Evolutionary conservation across 2,329 filamentous ascomycete species (phyloP), one percentile per base, ranked within the genome.

Genomic region (Neurospora sp.): DNA sequence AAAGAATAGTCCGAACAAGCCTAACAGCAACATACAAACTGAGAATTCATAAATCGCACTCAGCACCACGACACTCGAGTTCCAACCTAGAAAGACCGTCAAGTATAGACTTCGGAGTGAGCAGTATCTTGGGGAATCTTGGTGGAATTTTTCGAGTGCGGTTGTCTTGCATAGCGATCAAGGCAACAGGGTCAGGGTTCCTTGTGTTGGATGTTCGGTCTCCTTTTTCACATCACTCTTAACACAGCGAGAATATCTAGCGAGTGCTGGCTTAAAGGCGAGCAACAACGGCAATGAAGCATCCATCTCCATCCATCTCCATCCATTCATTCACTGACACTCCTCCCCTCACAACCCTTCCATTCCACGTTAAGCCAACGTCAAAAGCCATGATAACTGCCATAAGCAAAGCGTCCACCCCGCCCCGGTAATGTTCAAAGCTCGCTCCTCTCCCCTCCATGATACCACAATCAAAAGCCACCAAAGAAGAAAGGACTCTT

Each of bases 401-500:
- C 33, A 17, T 19, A 7, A 67, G 7, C 11, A 2, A 66, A 66
- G 38, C 19, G 1, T 19, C n/a, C 36, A 15, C 7, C 38, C 6
- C 2, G 46, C 46, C 46, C 46, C 15, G 3, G 6, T 7, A 28
- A 52, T 28, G 19, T 23, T 13, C 46, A 28, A 13, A 2, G 5
- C 5, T 5, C 43, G 15, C 6, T 15, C 19, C 11, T 15, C 23
- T 52, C 43, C 36, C 17, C 19, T 8, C 36, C 66, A 40, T 15
- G 7, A 4, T 13, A n/a, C 66, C 10, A 2, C 7, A 23, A 40
- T 67, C 36, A 38, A 15, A 40, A 67, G 7, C 42, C 46, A 13
- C 70, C 72, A 39, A 71, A 68, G 70, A 80, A 84, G 71, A 84
- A 83, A 66, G n/a, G 33, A 13, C 13, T 66, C 10, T 15, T 66